Evolutionary conservation across 345 rosid genomes (phyloP), one percentile per base, ranked within the genome.

Genomic region (Acer yangbiense): DNA sequence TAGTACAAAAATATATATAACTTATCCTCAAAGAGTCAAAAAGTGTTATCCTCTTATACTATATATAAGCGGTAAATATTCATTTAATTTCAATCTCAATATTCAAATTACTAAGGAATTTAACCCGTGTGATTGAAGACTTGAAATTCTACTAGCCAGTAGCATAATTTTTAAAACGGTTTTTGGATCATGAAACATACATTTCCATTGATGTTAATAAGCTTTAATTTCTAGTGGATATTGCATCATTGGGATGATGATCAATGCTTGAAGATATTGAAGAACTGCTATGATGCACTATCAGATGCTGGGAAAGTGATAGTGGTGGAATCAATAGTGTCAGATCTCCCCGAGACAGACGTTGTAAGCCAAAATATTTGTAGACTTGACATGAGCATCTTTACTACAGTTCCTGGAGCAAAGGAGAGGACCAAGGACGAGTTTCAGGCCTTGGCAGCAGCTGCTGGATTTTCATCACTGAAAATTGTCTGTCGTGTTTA

Each of bases 181-280:
- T 50, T 50, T 50, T 50, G 18, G 55, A 50, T 50, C 17, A 50
- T 50, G 55, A 50, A 50, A 50, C 46, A 50, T 14, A 13, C 17
- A 50, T 50, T 50, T 50, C 55, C 55, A 2, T 54, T 10, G 48
- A 69, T 20, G 21, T n/a, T 58, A 5, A 1, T n/a, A 21, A 17
- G 32, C 9, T 43, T 67, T 0, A 7, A 29, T n/a, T 41, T 73
- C 25, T 69, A 85, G 86, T 82, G 82, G 65, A 65, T 85, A 12
- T 80, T 84, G 75, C 87, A 88, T 50, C 78, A 82, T 2, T 82
- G 84, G 90, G 78, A 20, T 11, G 86, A 88, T 65, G 83, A 86
- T 12, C 55, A 50, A 11, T 84, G 85, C 74, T 68, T 75, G 71
- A 86, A 84, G 80, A 46, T 88, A 54, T 67, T 88, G 35, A 84